These are phyloP conservation scores for Alternaria sp. DNA, from an alignment of 2,329 filamentous ascomycete genomes.

Conservation along the genomic window DNA sequence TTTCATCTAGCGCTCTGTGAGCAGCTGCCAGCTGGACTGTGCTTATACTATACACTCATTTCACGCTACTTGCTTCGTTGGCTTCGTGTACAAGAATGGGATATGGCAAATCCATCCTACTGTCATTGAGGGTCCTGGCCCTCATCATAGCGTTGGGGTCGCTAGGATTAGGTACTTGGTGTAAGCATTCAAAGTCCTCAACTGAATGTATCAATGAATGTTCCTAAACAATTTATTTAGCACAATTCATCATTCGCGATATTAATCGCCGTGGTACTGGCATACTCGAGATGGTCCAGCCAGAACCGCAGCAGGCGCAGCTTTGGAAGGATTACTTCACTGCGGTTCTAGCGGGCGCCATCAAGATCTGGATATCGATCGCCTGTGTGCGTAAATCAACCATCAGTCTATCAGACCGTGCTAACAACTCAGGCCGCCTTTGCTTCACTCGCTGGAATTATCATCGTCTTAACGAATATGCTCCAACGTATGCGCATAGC, in stretches of 20 bases:
- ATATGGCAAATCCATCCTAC: constrained; percentile 21
- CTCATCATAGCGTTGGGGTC: constrained; percentile 30
- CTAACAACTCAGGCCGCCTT: constrained; percentile 32
- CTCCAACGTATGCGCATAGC: constrained; percentile 29
- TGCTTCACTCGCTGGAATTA: constrained; percentile 24
- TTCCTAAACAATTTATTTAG: constrained; percentile 11
- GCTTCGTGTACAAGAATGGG: constrained; percentile 27
- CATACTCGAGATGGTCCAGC: constrained; percentile 22
- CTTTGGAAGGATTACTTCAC: constrained; percentile 33
- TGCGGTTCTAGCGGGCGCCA: constrained; percentile 17
- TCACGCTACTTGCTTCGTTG: constrained; percentile 4
- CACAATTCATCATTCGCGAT: constrained; percentile 32
- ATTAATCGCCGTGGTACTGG: constrained; percentile 27
- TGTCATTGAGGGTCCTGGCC: constrained; percentile 31
- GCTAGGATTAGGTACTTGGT: constrained; percentile 36
- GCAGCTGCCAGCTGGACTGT: constrained; percentile 40
- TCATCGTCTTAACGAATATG: constrained; percentile 28
- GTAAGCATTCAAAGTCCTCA: constrained; percentile 20
- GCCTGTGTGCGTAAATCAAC: constrained; percentile 28
- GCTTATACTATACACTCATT: constrained; percentile 17
- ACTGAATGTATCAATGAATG: not conserved
- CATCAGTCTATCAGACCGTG: not conserved
- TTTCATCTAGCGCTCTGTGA: constrained; percentile 36
- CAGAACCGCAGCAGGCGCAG: constrained; percentile 18
- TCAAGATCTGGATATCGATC: constrained; percentile 38